A percentile compares a stretch with the other conserved stretches of the same genome.
Conservation (phyloP, 176 grass and related monocot genomes). For the Themeda triandra region DNA sequence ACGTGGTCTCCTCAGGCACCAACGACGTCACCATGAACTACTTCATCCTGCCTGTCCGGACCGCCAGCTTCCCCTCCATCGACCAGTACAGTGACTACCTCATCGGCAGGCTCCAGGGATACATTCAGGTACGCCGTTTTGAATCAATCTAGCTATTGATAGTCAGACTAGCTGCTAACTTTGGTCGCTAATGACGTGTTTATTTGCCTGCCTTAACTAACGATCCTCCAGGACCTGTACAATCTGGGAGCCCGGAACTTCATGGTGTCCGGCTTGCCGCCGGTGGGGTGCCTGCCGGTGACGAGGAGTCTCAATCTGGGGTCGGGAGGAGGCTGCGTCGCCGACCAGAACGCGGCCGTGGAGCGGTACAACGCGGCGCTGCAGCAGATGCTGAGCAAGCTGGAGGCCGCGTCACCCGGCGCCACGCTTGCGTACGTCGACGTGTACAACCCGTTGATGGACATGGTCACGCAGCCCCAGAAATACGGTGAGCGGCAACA, state of each 20-base stretch:
- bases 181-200: neutral
- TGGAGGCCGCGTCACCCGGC: slow-evolving; percentile 13
- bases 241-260: slow-evolving; percentile 35
- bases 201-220: neutral
- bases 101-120: slow-evolving; percentile 26
- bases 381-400: slow-evolving; percentile 8
- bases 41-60: slow-evolving; percentile 20
- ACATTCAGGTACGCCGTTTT: slow-evolving; percentile 31
- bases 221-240: slow-evolving; percentile 40
- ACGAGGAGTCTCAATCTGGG: slow-evolving; percentile 7
- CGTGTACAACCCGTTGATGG: slow-evolving; percentile 41
- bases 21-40: slow-evolving; percentile 64
- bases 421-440: slow-evolving; percentile 35
- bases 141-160: neutral
- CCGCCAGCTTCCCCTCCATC: slow-evolving; percentile 18
- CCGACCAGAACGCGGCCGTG: slow-evolving; percentile 18
- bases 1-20: slow-evolving; percentile 50
- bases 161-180: neutral
- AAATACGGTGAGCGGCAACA: slow-evolving; percentile 45
- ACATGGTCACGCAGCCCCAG: slow-evolving; percentile 39
- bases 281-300: slow-evolving; percentile 60
- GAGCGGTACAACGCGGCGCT: slow-evolving; percentile 41
- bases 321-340: slow-evolving; percentile 18
- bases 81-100: slow-evolving; percentile 47
- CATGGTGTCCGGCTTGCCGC: slow-evolving; percentile 46